Conservation (phyloP, 1,139 yeast species). For the Debaryomycetaceae sp. region DNA sequence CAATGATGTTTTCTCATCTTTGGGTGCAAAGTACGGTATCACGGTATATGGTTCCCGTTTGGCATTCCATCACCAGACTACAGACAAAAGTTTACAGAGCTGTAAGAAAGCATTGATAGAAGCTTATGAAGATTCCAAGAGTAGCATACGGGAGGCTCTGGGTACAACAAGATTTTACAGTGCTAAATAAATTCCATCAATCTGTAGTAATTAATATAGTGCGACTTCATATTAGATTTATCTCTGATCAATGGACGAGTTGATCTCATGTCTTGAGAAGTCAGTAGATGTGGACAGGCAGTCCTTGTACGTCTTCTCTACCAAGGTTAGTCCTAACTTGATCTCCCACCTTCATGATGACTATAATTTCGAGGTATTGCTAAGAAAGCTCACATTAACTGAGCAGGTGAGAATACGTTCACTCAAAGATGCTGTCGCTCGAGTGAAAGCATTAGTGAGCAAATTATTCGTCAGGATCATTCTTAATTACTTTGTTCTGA, state of each 20-base stretch:
- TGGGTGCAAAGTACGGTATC: constrained; percentile 25
- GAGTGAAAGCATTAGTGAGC: constrained; percentile 18
- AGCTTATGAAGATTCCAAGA: constrained; percentile 25
- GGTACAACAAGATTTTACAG: not conserved
- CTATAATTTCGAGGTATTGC: constrained; percentile 26
- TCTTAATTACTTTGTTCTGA: constrained; percentile 17
- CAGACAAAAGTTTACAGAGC: constrained; percentile 28
- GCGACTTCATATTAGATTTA: not conserved
- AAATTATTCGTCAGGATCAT: constrained; percentile 23
- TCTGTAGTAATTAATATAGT: too few relatives aligned
- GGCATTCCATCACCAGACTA: constrained; percentile 39
- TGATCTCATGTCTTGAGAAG: not conserved
- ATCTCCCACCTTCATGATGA: constrained; percentile 25
- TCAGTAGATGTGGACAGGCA: not conserved
- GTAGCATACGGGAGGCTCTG: not conserved
- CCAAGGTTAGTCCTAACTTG: constrained; percentile 13
- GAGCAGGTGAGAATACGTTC: constrained; percentile 30
- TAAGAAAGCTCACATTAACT: constrained; percentile 35
- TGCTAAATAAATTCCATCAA: constrained; percentile 1
- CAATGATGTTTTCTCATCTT: constrained; percentile 21
- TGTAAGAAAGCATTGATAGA: constrained; percentile 28
- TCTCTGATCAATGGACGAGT: not conserved
- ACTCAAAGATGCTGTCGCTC: constrained; percentile 18
- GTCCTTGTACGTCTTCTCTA: constrained; percentile 13
- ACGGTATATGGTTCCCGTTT: constrained; percentile 30